Conservation (phyloP, 306 rosid genomes). For the Begonia fuchsioides region DNA sequence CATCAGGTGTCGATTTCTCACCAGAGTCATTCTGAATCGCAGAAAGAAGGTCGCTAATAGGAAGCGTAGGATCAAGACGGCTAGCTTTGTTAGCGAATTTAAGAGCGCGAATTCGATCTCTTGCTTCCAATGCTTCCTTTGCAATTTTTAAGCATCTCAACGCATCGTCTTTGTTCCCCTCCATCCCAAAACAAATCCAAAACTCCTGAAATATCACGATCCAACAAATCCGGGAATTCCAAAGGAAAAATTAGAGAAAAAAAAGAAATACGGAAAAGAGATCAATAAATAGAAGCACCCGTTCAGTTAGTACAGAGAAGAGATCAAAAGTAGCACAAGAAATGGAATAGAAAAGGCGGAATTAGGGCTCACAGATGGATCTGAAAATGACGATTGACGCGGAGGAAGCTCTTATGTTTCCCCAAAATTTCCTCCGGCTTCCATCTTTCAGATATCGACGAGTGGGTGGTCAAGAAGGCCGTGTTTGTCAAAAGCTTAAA, state of each 20-base stretch:
- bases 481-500: no score
- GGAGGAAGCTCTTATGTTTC: slow-evolving; percentile 1
- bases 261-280: not conserved
- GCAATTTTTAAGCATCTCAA: slow-evolving; percentile 65
- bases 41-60: slow-evolving; percentile 54
- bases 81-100: slow-evolving; percentile 72
- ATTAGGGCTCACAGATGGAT: slow-evolving; percentile 33
- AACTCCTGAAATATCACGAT: slow-evolving; percentile 6
- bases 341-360: not conserved
- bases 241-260: not conserved
- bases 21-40: slow-evolving; percentile 20
- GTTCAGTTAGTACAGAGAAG: not conserved
- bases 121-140: slow-evolving; percentile 47
- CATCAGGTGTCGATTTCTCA: slow-evolving; percentile 14
- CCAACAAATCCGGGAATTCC: not conserved
- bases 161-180: slow-evolving; percentile 95
- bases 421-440: not conserved
- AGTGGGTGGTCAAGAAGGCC: no score
- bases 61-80: slow-evolving; percentile 65
- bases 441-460: no score
- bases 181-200: slow-evolving; percentile 29
- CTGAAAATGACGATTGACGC: slow-evolving; percentile 12
- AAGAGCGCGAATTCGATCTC: slow-evolving; percentile 62
- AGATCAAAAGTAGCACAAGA: no score
- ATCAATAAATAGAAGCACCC: not conserved